Evolutionary conservation across 805 yeast genomes (phyloP).

Genomic region (Cyberlindnera mississippiensis): DNA sequence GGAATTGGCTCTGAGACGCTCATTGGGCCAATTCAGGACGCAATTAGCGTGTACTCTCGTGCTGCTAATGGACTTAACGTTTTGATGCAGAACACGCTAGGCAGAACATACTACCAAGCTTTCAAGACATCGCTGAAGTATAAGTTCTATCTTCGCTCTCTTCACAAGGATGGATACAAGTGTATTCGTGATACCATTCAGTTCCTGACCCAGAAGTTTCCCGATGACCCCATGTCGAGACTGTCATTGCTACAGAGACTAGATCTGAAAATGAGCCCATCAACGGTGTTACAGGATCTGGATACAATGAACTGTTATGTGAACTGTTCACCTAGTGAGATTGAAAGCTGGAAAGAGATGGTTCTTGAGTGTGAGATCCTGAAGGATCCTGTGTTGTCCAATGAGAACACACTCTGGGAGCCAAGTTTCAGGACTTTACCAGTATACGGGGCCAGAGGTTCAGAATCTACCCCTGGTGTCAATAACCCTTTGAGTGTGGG

Average conservation of each 20-base stretch:
- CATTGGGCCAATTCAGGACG: slow-evolving; percentile 1
- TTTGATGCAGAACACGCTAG: slow-evolving; percentile 23
- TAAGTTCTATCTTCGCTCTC: slow-evolving; percentile 23
- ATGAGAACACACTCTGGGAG: slow-evolving; percentile 23
- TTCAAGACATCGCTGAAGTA: slow-evolving; percentile 24
- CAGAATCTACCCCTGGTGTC: neutral
- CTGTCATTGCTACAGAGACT: slow-evolving; percentile 14
- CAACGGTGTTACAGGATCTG: slow-evolving; percentile 15
- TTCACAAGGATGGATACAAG: slow-evolving; percentile 24
- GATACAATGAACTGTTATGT: slow-evolving; percentile 20
- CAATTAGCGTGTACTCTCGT: slow-evolving; percentile 6
- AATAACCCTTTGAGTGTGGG: neutral
- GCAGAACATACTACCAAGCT: slow-evolving; percentile 21
- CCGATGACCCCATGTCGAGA: slow-evolving; percentile 18
- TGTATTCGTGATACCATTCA: slow-evolving; percentile 23
- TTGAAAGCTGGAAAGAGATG: slow-evolving; percentile 5
- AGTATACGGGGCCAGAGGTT: neutral
- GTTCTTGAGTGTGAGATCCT: slow-evolving; percentile 9
- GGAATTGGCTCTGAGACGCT: slow-evolving; percentile 11
- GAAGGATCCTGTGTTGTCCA: slow-evolving; percentile 12
- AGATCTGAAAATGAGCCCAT: slow-evolving; percentile 16
- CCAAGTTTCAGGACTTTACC: slow-evolving; percentile 17
- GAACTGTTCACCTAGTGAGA: slow-evolving; percentile 5
- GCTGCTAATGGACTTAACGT: slow-evolving; percentile 19
- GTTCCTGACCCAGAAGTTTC: slow-evolving; percentile 19